Conservation (phyloP, 148 eudicot genomes). For the Rheum nobile region DNA sequence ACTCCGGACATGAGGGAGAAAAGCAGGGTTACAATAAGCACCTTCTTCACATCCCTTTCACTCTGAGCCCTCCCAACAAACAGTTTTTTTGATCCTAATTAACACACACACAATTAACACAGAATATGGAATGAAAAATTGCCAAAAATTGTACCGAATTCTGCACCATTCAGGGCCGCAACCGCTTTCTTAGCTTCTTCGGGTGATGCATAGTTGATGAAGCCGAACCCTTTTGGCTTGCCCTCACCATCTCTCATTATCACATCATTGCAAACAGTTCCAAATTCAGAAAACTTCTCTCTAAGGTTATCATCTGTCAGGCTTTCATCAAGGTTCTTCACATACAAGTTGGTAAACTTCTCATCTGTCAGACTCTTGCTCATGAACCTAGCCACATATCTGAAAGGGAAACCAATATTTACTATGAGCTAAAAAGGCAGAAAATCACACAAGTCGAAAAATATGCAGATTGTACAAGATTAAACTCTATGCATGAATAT, state of each 20-base stretch:
- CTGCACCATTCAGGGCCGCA: conserved; percentile 32
- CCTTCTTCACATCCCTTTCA: conserved; percentile 10
- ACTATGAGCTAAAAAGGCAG: no score
- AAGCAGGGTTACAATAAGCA: no score
- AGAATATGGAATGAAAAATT: neutral
- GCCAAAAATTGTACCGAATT: conserved; percentile 36
- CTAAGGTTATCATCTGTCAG: conserved; percentile 25
- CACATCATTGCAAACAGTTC: conserved; percentile 22
- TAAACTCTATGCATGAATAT: no score
- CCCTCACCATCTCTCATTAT: conserved; percentile 35
- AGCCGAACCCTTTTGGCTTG: conserved; percentile 36
- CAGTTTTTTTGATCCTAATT: conserved; percentile 28
- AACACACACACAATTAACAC: neutral
- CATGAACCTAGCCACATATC: conserved; percentile 39
- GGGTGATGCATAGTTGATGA: conserved; percentile 28
- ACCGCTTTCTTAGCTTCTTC: conserved; percentile 32
- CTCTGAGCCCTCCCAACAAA: conserved; percentile 34
- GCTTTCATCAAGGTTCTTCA: conserved; percentile 23
- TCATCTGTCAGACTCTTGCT: conserved; percentile 30
- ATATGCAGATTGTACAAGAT: neutral
- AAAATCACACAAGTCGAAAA: neutral
- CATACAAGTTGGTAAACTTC: conserved; percentile 31
- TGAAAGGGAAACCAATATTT: conserved; percentile 5
- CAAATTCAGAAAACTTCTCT: conserved; percentile 32
- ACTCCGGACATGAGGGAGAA: no score